Percentiles rank a stretch among this genome's conserved stretches.
These are phyloP conservation scores for Gentiana macrophylla DNA, from an alignment of 257 asterid genomes.

Conservation along the genomic window DNA sequence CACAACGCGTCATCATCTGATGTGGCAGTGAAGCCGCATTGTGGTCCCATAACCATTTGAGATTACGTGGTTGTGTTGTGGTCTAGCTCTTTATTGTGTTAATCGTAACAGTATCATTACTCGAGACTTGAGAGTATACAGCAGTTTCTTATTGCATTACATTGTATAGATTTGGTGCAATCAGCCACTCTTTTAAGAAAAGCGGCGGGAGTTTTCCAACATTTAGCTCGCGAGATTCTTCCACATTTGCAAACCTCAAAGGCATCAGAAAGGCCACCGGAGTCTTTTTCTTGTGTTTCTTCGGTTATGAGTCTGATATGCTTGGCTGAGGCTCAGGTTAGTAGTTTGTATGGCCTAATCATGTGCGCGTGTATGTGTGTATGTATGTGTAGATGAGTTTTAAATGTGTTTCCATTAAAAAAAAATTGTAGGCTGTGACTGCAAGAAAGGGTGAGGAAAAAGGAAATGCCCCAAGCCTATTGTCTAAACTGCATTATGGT, in stretches of 20 bases:
- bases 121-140: too few relatives aligned
- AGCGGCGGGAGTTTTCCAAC: slow-evolving; percentile 58
- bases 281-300: slow-evolving; percentile 28
- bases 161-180: slow-evolving; percentile 46
- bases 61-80: too few relatives aligned
- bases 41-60: too few relatives aligned
- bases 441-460: slow-evolving; percentile 58
- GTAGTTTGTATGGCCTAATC: neutral
- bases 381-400: neutral
- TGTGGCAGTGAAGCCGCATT: too few relatives aligned
- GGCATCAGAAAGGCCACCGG: slow-evolving; percentile 41
- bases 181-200: slow-evolving; percentile 49
- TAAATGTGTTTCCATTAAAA: neutral
- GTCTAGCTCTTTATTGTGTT: too few relatives aligned
- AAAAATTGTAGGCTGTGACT: slow-evolving; percentile 42
- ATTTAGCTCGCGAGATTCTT: slow-evolving; percentile 32
- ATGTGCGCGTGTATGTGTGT: neutral
- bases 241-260: slow-evolving; percentile 9
- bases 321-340: slow-evolving; percentile 74
- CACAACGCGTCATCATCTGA: too few relatives aligned
- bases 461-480: slow-evolving; percentile 39
- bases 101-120: too few relatives aligned
- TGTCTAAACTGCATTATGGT: slow-evolving; percentile 57
- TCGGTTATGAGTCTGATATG: slow-evolving; percentile 45
- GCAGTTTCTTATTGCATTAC: neutral